Evolutionary conservation across 805 yeast genomes (phyloP), one percentile per base, ranked within the genome.

Genomic region (Pichia nanzhaoensis): DNA sequence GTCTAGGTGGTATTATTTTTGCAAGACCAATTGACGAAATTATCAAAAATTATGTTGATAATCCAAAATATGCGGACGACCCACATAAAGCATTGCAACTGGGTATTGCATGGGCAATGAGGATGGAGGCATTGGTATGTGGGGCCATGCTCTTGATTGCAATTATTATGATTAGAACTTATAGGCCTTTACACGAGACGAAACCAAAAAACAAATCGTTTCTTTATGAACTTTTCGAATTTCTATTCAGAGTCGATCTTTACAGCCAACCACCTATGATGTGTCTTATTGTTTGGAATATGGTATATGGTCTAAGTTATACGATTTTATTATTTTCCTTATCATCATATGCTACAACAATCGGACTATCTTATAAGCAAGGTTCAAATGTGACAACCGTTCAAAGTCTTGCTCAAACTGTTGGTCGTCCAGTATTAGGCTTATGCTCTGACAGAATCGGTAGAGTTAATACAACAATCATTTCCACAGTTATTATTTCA

Each of bases 371-470:
- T 0, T 44, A 63, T 16, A 54, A 63, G 28, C 73, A 77, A 48
- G 78, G 77, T 24, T 66, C 79, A 4, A 57, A 65, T 30, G 56
- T 72, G 14, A 69, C 76, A 4, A 77, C 77, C 0, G 60, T 71
- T 2, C 60, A 74, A 43, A 73, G 71, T 52, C 66, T 70, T 5
- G 69, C 71, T 0, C 82, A 77, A 56, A 55, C 65, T 9, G 38
- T 75, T 20, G 82, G 82, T 2, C 64, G 82, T 53, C 78, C 80
- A 7, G 6, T 57, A 3, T 64, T 73, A 51, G 82, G 82, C 0
- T 51, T 61, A 3, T 27, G 67, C 1, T 74, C 78, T 31, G 80
- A 74, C 50, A 59, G 55, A 31, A 55, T 60, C 38, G 82, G 82
- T 2, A 65, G 78, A 38, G 60, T 68, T 0, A 77, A 77, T 54